Evolutionary conservation across 176 grass and related monocot species (phyloP), one percentile per base, ranked within the genome.

Genomic region (Alopecurus myosuroides): DNA sequence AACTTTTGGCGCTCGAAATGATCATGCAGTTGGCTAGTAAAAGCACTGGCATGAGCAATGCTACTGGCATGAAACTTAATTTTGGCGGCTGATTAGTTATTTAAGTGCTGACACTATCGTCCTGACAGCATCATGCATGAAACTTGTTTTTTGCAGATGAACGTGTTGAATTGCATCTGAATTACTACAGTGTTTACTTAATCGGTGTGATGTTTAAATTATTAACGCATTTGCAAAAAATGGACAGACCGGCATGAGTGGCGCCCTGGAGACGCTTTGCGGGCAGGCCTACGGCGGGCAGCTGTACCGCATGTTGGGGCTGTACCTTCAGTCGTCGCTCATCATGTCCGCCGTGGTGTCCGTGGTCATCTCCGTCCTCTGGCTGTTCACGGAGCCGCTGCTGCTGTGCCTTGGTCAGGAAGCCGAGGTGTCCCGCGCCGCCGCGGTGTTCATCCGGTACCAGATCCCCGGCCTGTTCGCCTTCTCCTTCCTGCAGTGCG

Each of bases 261-360:
- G 96, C 33, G 74, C 93, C 7, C 89, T 98, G 66, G 96, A 98
- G 81, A 98, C 96, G 33, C 87, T 98, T 45, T 98, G 96, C 57
- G 96, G 96, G 2, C 93, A 98, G 82, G 91, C 82, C 17, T 94
- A 87, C 50, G 96, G 96, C 22, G 93, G 91, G 12, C 88, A 82
- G 52, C 44, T 87, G 26, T 92, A 95, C 77, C 76, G 84, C 11
- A 92, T 89, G 93, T 55, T 95, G 13, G 93, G 96, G n/a, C 72
- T 95, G 3, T 94, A 95, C 87, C 85, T 98, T 10, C 96, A 98
- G 76, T 90, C 93, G 23, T 94, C 96, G 29, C 69, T 95, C 1
- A 41, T 94, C 60, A 95, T 91, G 68, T 81, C 86, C 1, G 36
- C 83, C 1, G 76, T 50, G 50, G 92, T 88, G 31, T 92, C 85